Evolutionary conservation across 257 asterid genomes (phyloP), one percentile per base, ranked within the genome.

Genomic region (Phtheirospermum japonicum): DNA sequence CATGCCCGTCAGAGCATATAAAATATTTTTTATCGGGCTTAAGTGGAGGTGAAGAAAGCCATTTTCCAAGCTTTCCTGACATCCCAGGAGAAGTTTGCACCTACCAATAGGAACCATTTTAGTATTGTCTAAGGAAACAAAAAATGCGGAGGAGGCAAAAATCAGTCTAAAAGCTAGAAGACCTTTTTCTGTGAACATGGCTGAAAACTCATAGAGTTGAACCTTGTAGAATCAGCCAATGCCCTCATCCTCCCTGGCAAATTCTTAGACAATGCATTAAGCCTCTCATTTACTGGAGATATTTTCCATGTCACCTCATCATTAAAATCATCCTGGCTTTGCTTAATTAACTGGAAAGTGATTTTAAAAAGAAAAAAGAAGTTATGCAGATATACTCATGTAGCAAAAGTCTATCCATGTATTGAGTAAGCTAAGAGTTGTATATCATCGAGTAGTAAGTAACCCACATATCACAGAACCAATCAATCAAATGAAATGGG

Each of bases 251-350:
- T 74, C 76, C 83, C 81, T 16, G 87, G 88, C 33, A 79, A 69
- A 43, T 81, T 77, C 80, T 86, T 92, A 69, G 99, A 83, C 77
- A 84, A 67, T 18, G 95, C 79, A 65, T 80, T 83, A 19, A 92
- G 88, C 66, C 86, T 85, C 72, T 92, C 95, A 55, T 92, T 86
- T 67, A 92, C 85, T 18, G 99, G 97, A 74, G 99, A 89, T 71
- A 89, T 77, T 77, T 71, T 86, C 99, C 99, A 92, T 45, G 97
- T 81, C 71, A 92, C 85, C 69, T 92, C 97, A 67, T 92, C 93
- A 42, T 74, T 82, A 52, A 76, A 76, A 66, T 89, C 97, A 82
- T 92, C 96, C 79, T 92, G 99, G 77, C 96, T 92, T 78, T 84
- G 90, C 79, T 89, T 83, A 70, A 92, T 89, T 75, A 92, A 73